Conservation (phyloP, 169 alveolate genomes). For the Miamiensis avidus region DNA sequence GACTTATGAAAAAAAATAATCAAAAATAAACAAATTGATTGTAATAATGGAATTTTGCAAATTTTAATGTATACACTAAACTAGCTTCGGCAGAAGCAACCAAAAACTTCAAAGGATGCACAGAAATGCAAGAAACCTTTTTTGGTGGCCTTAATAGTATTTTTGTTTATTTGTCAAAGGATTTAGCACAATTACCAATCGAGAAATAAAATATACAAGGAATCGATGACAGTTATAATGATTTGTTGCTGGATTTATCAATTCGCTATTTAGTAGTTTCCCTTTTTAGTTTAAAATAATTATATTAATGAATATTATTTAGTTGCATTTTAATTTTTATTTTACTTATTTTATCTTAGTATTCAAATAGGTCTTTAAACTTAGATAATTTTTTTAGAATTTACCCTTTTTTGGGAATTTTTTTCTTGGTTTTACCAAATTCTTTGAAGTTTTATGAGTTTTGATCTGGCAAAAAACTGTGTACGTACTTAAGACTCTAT, state of each 20-base stretch:
- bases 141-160: conserved; percentile 79
- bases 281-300: no score
- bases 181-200: conserved; percentile 73
- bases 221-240: conserved; percentile 54
- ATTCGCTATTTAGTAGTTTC: no score
- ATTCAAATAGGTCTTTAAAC: no score
- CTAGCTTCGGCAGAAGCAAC: conserved; percentile 84
- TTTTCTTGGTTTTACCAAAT: no score
- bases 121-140: conserved; percentile 73
- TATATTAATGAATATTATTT: no score
- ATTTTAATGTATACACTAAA: background rate
- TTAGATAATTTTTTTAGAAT: background rate
- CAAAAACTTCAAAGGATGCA: conserved; percentile 64
- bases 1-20: conserved; percentile 40
- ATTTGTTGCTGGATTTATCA: background rate
- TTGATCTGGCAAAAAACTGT: no score
- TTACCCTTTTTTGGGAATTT: background rate
- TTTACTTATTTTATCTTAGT: no score
- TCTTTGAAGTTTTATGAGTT: background rate
- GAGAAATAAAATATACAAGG: conserved; percentile 57
- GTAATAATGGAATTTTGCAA: no score
- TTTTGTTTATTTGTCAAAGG: conserved; percentile 65
- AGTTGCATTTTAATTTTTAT: no score
- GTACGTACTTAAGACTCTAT: background rate
- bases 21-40: background rate